Evolutionary conservation across 108 stramenopile species (phyloP), one percentile per base, ranked within the genome.

Genomic region (Aurantiochytrium sp.): DNA sequence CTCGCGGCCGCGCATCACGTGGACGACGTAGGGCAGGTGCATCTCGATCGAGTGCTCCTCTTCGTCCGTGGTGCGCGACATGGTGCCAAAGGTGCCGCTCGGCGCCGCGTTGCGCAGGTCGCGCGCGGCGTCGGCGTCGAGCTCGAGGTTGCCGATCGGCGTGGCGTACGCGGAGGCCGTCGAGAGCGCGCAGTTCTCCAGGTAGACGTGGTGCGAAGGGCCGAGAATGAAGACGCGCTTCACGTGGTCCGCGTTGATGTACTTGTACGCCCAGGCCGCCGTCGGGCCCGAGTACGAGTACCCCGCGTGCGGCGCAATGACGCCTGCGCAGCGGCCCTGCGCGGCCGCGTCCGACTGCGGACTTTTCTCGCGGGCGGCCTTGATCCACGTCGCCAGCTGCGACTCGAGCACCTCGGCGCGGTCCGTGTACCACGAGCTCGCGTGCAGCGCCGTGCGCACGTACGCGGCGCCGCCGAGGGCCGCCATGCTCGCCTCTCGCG

Each of bases 21-120:
- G 59, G 27, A 92, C 87, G 10, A 92, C 65, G 81, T 88, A 92
- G n/a, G 91, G 91, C 42, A 92, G 31, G 86, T 92, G 91, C 91
- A 92, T 92, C 37, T 92, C 91, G 41, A 92, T 88, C 22, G 87
- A 88, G 32, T 92, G 91, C 69, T 92, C 91, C 4, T 88, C 91
- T 48, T 92, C 91, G 55, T 92, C 91, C 53, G 89, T 53, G 42
- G 37, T 22, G 17, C 34, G 48, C 2, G 55, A 87, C 90, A 92
- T 90, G 4, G 32, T 52, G 32, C 89, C 90, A 32, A 92, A 92
- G 1, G 54, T n/a, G 41, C 90, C 90, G 8, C 15, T 10, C 8
- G 59, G 59, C 12, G 59, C 59, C 0, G 68, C 68, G 8, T 37
- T 45, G 52, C 91, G 87, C 24, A 92, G 90, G 27, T 89, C 87